These are phyloP conservation scores for Coccinonectria pachysandricola DNA, from an alignment of 2,329 filamentous ascomycete genomes.

Conservation along the genomic window DNA sequence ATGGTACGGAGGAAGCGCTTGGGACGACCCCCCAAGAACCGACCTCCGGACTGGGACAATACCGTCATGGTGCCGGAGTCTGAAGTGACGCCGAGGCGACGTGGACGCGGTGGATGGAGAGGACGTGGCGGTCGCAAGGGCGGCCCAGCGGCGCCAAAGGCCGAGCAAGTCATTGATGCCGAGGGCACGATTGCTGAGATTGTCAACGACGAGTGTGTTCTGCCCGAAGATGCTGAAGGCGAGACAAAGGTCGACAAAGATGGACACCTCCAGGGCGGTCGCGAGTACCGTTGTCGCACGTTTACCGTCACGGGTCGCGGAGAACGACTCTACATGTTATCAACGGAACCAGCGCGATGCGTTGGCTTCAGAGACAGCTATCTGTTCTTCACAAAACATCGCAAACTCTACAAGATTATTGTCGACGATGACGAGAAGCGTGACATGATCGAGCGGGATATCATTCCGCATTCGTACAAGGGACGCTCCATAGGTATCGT, in stretches of 20 bases:
- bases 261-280: constrained; percentile 69
- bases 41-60: constrained; percentile 67
- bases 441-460: constrained; percentile 87
- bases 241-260: constrained; percentile 89
- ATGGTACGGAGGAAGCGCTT: constrained; percentile 66
- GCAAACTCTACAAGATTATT: constrained; percentile 94
- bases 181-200: constrained; percentile 89
- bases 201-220: constrained; percentile 78
- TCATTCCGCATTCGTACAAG: constrained; percentile 98
- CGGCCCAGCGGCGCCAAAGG: constrained; percentile 63
- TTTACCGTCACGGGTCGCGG: constrained; percentile 83
- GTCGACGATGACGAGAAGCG: constrained; percentile 95
- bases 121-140: constrained; percentile 56
- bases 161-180: constrained; percentile 80
- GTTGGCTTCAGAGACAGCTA: constrained; percentile 97
- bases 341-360: constrained; percentile 91
- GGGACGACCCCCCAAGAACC: constrained; percentile 80
- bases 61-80: constrained; percentile 46
- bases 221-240: constrained; percentile 79
- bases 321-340: constrained; percentile 91
- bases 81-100: constrained; percentile 51
- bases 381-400: constrained; percentile 97
- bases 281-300: constrained; percentile 90
- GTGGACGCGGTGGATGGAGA: constrained; percentile 62
- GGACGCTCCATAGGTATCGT: constrained; percentile 94